Evolutionary conservation across 352 stramenopile species (phyloP).

Genomic region (Phytopythium chamaehyphon): DNA sequence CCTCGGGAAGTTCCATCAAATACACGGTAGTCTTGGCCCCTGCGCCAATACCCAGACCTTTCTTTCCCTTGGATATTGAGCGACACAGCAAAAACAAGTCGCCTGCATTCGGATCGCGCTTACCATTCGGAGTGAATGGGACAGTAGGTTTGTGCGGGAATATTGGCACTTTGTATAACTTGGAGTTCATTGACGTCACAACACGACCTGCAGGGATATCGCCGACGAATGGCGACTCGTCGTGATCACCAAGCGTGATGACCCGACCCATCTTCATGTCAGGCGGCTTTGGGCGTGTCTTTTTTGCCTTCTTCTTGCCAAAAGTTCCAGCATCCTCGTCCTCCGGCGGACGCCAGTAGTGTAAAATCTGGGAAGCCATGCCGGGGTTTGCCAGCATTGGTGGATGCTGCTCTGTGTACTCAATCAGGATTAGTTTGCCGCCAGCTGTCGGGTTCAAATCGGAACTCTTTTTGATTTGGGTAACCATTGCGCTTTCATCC

Average conservation of each 20-base stretch:
- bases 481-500: conserved; percentile 41
- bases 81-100: conserved; percentile 76
- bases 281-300: conserved; percentile 59
- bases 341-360: conserved; percentile 80
- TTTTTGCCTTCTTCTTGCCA: conserved; percentile 75
- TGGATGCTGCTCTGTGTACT: conserved; percentile 82
- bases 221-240: conserved; percentile 80
- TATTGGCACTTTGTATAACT: conserved; percentile 81
- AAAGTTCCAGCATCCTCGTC: conserved; percentile 37
- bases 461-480: conserved; percentile 87
- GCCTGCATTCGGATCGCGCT: conserved; percentile 33
- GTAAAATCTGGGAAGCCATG: conserved; percentile 80
- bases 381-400: conserved; percentile 78
- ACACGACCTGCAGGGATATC: conserved; percentile 72
- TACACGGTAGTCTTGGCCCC: conserved; percentile 58
- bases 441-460: conserved; percentile 72
- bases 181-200: conserved; percentile 79
- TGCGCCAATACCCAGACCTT: conserved; percentile 20
- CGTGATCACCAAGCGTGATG: conserved; percentile 75
- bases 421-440: conserved; percentile 76
- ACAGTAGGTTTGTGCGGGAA: conserved; percentile 61
- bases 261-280: conserved; percentile 80
- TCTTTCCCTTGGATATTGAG: conserved; percentile 72
- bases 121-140: conserved; percentile 39
- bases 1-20: conserved; percentile 71